Conservation (phyloP, 192 early-diverging fungal species). For the Entomortierella parvispora region DNA sequence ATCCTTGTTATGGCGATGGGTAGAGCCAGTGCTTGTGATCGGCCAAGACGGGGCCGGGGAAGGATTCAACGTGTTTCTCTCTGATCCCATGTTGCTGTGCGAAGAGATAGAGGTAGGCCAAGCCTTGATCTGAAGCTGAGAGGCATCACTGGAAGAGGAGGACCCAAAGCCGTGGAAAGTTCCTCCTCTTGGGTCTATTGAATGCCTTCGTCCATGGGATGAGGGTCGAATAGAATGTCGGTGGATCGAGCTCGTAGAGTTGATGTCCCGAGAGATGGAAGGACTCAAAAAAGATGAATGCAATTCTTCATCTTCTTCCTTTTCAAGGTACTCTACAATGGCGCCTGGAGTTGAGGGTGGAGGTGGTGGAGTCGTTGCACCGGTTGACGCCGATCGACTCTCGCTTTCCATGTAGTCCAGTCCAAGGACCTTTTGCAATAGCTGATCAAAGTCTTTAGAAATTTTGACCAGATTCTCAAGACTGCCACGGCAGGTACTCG, state of each 20-base stretch:
- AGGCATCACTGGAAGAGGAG: neutral
- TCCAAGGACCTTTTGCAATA: conserved; percentile 29
- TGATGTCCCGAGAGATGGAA: conserved; percentile 20
- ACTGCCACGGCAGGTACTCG: conserved; percentile 8
- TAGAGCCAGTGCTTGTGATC: too few species aligned
- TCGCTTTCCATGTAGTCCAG: neutral
- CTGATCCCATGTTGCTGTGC: neutral
- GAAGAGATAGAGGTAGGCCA: neutral
- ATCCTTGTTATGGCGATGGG: neutral
- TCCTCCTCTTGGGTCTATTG: neutral
- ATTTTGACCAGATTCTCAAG: conserved; percentile 24
- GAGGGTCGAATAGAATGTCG: conserved; percentile 9
- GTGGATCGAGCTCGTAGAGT: conserved; percentile 16
- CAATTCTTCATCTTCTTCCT: conserved; percentile 9
- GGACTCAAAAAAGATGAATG: conserved; percentile 10
- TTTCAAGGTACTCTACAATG: conserved; percentile 20
- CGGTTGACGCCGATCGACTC: neutral
- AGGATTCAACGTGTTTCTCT: neutral
- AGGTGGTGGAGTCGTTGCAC: neutral
- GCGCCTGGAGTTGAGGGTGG: neutral
- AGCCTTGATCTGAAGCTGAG: conserved; percentile 17
- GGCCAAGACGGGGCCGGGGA: neutral
- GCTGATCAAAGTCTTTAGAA: conserved; percentile 12
- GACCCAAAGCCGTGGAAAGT: conserved; percentile 6
- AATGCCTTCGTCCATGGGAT: conserved; percentile 1